Base-by-base conservation (phyloP, 768 basidiomycete genomes). In the Imleria badia region DNA sequence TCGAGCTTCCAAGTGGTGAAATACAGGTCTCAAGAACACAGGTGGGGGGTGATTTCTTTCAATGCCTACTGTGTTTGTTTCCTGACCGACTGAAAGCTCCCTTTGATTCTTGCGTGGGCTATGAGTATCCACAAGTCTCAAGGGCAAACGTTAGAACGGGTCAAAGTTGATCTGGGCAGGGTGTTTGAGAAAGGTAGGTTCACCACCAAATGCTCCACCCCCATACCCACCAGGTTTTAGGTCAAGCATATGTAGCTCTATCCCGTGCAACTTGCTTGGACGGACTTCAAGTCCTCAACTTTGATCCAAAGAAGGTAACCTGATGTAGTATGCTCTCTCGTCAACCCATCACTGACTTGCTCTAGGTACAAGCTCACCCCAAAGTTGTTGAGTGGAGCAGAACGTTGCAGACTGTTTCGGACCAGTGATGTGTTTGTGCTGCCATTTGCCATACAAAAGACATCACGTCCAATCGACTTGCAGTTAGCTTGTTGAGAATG, bases 51-150 rank as follows among this genome's bases (percentile, higher is more conserved):
- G 36, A 45, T 20, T 14, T 44, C 17, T 23, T 22, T 50, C 17
- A 2, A 50, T 44, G 6, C 8, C 14, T 39, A 26, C 22, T 22
- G 13, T 2, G 9, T 17, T 10, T 10, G 17, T 41, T 52, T 51
- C 7, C 46, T 57, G 34, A 64, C n/a, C 3, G 39, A 15, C 2
- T 49, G 10, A 40, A 60, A 95, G 91, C 69, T 96, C 2, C 93
- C 92, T 0, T 68, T 98, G 23, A 94, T 97, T 55, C 78, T 96
- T 36, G 81, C 95, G 0, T 98, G 95, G 96, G 95, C 96, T 0
- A 96, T 98, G 92, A 91, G 89, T 44, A 98, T 98, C 58, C 97
- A 99, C 72, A 99, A 99, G 69, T 91, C 90, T 12, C 97, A 99
- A 70, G 97, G 97, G 11, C 97, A 98, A 70, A 98, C 97, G 0